Base-by-base conservation (phyloP, 2,329 filamentous ascomycete genomes). In the Pyrenophora graminea region DNA sequence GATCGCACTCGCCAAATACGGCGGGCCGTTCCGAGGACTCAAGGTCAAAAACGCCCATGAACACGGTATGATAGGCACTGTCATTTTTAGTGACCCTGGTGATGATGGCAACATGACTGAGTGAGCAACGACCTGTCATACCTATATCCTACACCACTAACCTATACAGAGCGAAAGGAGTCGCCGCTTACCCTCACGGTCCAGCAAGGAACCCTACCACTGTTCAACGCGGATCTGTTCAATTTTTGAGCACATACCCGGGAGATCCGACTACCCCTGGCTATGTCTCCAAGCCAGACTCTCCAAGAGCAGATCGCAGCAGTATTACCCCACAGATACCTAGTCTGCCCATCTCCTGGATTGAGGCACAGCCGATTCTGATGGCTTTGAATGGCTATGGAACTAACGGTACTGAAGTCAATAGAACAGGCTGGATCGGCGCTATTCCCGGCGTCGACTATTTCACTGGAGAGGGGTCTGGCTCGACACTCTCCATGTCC, bases 331-430 rank as follows among this genome's bases (percentile, higher is more conserved):
- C 91, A 0, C 82, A 81, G 2, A 96, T 96, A 50, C 91, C 92
- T 0, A 96, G 91, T 1, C 77, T 96, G 6, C 91, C 91, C 2
- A 89, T 96, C 33, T 96, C 91, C 0, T 96, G 92, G 70, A 74
- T 78, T 3, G 91, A 96, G 59, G 91, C 88, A 1, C 73, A 95
- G 18, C 91, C 91, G 0, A 83, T 96, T 30, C 80, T 96, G 15
- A 87, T 86, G 65, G 88, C 91, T 1, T 78, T 96, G 42, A 94
- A 96, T 64, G 91, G 91, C 3, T 83, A 90, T 66, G 91, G 91
- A 0, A 87, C 88, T 6, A 82, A 83, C 17, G 72, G 72, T 9
- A 58, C 47, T 4, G 59, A 68, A 18, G 72, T 77, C 46, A 75
- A 76, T 47, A 67, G 74, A 9, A 75, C 72, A 3, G 58, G 62